phyloP scores from a whole-genome alignment of 169 alveolate genomes.

The Babesia ovis region DNA sequence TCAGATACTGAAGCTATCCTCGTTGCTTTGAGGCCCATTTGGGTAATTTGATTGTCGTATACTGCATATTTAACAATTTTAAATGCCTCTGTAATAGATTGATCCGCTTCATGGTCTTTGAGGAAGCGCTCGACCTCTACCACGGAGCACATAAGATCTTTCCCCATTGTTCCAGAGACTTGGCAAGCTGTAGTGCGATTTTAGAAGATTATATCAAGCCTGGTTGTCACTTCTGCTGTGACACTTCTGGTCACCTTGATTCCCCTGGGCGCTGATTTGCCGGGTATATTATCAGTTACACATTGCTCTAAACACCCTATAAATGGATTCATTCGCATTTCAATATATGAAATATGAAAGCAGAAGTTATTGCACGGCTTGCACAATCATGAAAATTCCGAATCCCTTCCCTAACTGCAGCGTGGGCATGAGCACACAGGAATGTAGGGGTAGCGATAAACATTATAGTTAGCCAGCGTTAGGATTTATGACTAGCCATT shows the following conservation, averaged over 20 bases:
- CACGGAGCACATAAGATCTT: constrained; percentile 24
- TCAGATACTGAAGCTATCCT: not conserved
- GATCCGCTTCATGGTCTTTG: constrained; percentile 19
- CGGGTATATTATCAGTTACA: not conserved
- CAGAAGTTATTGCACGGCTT: not conserved
- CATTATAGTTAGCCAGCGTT: not conserved
- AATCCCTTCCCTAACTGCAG: not conserved
- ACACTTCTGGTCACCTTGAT: not conserved
- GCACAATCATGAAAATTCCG: not conserved
- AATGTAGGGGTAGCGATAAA: constrained; percentile 6
- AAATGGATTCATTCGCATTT: no score
- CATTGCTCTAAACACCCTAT: no score
- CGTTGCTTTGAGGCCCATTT: not conserved
- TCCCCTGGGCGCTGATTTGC: not conserved
- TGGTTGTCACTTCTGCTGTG: not conserved
- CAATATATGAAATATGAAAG: not conserved
- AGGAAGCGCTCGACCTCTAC: constrained; percentile 38
- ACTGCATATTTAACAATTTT: constrained; percentile 8
- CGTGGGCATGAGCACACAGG: not conserved
- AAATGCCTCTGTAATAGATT: constrained; percentile 1
- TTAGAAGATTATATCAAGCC: not conserved
- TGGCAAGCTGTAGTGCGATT: not conserved
- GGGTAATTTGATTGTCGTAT: constrained; percentile 1
- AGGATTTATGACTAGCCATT: no score
- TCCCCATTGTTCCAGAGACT: constrained; percentile 9